Evolutionary conservation across 139 green algal species (phyloP).

Genomic region (Coelastrella sp.): DNA sequence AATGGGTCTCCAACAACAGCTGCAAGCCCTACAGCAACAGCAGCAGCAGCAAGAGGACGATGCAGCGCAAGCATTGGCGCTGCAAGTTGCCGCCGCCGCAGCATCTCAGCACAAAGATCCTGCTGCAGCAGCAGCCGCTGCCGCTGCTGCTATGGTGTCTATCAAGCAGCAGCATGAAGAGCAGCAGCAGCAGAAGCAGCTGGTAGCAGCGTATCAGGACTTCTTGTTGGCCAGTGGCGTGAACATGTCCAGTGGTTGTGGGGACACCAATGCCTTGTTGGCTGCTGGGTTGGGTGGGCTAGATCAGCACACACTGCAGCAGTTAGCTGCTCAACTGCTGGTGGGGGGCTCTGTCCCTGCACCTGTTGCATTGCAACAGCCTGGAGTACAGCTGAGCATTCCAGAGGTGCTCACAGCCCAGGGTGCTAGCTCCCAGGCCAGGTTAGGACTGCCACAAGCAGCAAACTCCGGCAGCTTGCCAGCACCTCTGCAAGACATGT

Average conservation of each 20-base stretch:
- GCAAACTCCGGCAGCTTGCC: not conserved
- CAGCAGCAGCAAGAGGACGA: slow-evolving; percentile 23
- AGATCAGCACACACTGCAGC: slow-evolving; percentile 19
- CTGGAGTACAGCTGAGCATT: not conserved
- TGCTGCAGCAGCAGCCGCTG: slow-evolving; percentile 31
- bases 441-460: slow-evolving; percentile 36
- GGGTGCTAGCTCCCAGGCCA: not conserved
- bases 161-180: slow-evolving; percentile 44
- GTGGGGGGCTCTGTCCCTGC: not conserved
- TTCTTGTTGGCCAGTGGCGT: slow-evolving; percentile 14
- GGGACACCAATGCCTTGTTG: no score
- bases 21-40: slow-evolving; percentile 3
- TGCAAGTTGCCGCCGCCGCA: slow-evolving; percentile 38
- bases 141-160: slow-evolving; percentile 35
- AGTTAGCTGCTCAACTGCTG: slow-evolving; percentile 23
- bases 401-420: not conserved
- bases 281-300: slow-evolving; percentile 10
- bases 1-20: not conserved
- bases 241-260: no score
- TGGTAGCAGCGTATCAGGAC: slow-evolving; percentile 13
- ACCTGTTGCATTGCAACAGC: not conserved
- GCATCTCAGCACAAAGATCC: slow-evolving; percentile 26
- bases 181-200: slow-evolving; percentile 39
- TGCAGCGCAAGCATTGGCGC: not conserved
- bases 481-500: no score